Evolutionary conservation across 352 stramenopile species (phyloP).

Genomic region (Phytophthora citrophthora): DNA sequence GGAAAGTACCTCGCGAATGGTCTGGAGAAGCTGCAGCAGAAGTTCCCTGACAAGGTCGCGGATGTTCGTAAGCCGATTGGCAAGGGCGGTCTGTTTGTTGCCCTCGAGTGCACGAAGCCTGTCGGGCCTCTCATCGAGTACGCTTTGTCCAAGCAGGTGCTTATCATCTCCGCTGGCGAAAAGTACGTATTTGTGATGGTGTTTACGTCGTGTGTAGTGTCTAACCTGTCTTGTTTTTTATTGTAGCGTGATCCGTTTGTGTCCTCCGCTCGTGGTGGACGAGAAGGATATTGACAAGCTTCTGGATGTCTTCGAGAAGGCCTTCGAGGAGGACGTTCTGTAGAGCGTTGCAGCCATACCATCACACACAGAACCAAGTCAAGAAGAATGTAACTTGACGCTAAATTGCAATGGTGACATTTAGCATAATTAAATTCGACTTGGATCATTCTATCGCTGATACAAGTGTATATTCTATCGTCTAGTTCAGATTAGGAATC

Average conservation of each 20-base stretch:
- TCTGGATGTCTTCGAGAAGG: conserved; percentile 72
- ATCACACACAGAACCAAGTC: conserved; percentile 11
- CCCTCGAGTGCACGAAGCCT: conserved; percentile 76
- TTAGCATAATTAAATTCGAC: background rate
- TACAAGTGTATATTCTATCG: background rate
- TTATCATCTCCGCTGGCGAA: conserved; percentile 85
- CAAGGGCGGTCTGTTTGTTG: conserved; percentile 79
- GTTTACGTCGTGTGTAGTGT: conserved; percentile 5
- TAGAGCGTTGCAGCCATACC: conserved; percentile 30
- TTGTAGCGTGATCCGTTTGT: conserved; percentile 78
- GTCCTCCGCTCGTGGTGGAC: conserved; percentile 80
- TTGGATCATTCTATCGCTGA: conserved; percentile 10
- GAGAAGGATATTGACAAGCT: conserved; percentile 83
- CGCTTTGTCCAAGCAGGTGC: conserved; percentile 73
- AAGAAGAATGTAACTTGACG: conserved; percentile 12
- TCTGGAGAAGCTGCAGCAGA: conserved; percentile 69
- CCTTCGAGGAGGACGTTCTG: conserved; percentile 60
- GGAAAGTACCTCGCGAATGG: conserved; percentile 64
- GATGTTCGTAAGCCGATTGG: conserved; percentile 72
- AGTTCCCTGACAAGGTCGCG: conserved; percentile 75
- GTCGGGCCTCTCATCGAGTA: conserved; percentile 72
- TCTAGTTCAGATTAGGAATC: too few species aligned
- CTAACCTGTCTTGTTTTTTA: conserved; percentile 7
- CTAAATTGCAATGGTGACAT: conserved; percentile 16
- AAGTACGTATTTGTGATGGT: conserved; percentile 52